phyloP scores from a whole-genome alignment of 108 stramenopile genomes.

The Nitzschia sp. region DNA sequence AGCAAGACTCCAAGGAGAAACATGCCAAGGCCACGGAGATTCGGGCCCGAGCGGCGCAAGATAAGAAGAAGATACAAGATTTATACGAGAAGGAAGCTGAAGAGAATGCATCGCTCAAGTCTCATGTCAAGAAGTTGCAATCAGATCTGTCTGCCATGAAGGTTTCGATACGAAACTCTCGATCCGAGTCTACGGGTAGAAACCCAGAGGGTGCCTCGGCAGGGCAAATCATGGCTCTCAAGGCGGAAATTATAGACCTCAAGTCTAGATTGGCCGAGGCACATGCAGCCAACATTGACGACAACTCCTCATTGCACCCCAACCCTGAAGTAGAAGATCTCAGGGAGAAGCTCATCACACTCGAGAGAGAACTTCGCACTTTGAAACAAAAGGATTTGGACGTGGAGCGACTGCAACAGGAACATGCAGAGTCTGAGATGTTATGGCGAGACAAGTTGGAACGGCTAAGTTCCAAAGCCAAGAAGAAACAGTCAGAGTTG shows the following conservation, averaged over 20 bases:
- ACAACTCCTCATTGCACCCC: background rate
- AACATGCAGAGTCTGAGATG: background rate
- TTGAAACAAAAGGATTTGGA: constrained; percentile 5
- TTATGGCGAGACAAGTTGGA: constrained; percentile 9
- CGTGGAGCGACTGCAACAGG: background rate
- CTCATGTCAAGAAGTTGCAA: constrained; percentile 16
- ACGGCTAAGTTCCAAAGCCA: constrained; percentile 2
- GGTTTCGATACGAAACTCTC: constrained; percentile 12
- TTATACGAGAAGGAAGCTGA: constrained; percentile 11
- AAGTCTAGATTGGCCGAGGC: constrained; percentile 30
- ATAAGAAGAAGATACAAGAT: constrained; percentile 16
- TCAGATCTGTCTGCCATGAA: constrained; percentile 22
- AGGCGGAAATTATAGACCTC: constrained; percentile 31
- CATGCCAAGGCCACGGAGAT: constrained; percentile 22
- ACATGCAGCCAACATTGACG: constrained; percentile 26
- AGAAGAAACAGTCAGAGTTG: constrained; percentile 4
- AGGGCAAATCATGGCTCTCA: constrained; percentile 19
- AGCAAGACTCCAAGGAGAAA: constrained; percentile 11
- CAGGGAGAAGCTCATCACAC: background rate
- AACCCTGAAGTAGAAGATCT: background rate
- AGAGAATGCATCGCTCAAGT: constrained; percentile 14
- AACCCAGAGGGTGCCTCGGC: background rate
- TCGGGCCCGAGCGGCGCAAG: constrained; percentile 20
- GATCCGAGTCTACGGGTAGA: background rate
- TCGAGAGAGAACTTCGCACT: background rate